Percentiles rank a stretch among this genome's conserved stretches.
phyloP scores from a whole-genome alignment of 2,329 filamentous ascomycete genomes.

The Aspergillus sojae region DNA sequence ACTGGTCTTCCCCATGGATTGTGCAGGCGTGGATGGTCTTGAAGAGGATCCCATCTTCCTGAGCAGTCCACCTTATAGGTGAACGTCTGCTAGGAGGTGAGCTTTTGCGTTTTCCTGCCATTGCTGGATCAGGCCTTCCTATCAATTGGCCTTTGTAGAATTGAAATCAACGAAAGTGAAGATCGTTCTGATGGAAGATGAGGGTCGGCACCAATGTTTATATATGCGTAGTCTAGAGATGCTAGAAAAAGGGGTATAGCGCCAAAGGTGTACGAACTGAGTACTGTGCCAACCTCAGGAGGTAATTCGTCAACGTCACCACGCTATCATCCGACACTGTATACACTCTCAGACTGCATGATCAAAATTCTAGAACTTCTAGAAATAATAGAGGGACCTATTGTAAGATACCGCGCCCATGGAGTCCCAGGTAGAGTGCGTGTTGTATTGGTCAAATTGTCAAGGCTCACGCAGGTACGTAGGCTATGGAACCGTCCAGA shows the following conservation, averaged over 20 bases:
- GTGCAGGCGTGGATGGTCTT: background rate
- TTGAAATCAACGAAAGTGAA: background rate
- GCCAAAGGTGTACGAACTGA: background rate
- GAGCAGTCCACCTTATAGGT: background rate
- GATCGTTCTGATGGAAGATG: background rate
- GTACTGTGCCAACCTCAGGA: background rate
- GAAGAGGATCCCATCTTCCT: background rate
- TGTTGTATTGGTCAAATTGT: background rate
- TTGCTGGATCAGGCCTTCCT: background rate
- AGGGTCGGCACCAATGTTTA: background rate
- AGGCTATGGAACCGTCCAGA: background rate
- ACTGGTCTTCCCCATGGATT: background rate
- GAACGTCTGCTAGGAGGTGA: background rate
- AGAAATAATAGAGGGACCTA: background rate
- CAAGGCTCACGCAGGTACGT: background rate
- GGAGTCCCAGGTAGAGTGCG: background rate
- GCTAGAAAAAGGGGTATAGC: background rate
- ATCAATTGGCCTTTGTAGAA: background rate
- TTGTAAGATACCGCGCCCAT: background rate
- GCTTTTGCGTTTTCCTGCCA: background rate
- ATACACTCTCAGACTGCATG: background rate
- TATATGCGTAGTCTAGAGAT: background rate
- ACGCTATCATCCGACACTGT: background rate
- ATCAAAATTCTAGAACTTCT: background rate
- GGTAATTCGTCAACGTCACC: background rate